These are phyloP conservation scores for Colletotrichum incanum DNA, from an alignment of 2,329 filamentous ascomycete genomes.

Conservation along the genomic window DNA sequence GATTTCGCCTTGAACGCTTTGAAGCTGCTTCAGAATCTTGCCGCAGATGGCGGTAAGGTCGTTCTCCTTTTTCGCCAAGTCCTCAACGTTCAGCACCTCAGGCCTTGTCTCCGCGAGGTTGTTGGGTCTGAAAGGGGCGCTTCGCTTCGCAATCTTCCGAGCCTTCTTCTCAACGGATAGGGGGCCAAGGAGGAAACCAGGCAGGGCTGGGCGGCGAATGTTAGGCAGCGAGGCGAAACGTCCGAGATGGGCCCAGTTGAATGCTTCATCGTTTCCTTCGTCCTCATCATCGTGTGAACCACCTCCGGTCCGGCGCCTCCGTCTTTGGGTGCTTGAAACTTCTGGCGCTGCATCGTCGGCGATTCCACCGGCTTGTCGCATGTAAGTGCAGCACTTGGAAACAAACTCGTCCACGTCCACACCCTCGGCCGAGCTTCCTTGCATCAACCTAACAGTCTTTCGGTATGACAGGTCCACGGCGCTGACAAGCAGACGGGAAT, in stretches of 20 bases:
- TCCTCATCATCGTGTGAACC: conserved; percentile 68
- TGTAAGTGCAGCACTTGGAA: conserved; percentile 89
- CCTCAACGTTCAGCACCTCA: conserved; percentile 81
- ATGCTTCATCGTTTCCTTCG: conserved; percentile 81
- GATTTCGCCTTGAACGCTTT: conserved; percentile 61
- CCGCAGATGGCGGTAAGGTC: conserved; percentile 85
- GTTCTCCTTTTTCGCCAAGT: conserved; percentile 83
- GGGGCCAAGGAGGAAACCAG: conserved; percentile 89
- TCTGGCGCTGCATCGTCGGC: conserved; percentile 66
- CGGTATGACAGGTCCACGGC: conserved; percentile 86
- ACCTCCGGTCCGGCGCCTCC: conserved; percentile 56
- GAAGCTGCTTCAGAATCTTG: conserved; percentile 78
- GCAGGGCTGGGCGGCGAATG: conserved; percentile 81
- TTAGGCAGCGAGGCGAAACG: conserved; percentile 81
- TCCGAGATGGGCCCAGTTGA: conserved; percentile 91
- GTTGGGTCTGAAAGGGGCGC: conserved; percentile 78
- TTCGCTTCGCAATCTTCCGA: conserved; percentile 79
- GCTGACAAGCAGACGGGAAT: conserved; percentile 87
- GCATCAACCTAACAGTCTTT: conserved; percentile 80
- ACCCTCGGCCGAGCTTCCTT: conserved; percentile 81
- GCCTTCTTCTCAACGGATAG: conserved; percentile 90
- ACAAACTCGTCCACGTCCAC: conserved; percentile 94
- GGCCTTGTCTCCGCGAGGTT: conserved; percentile 81
- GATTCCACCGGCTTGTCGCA: conserved; percentile 78
- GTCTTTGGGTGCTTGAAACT: conserved; percentile 65